Evolutionary conservation across 495 filamentous ascomycete species (phyloP).

Genomic region (Penicillium fimorum): DNA sequence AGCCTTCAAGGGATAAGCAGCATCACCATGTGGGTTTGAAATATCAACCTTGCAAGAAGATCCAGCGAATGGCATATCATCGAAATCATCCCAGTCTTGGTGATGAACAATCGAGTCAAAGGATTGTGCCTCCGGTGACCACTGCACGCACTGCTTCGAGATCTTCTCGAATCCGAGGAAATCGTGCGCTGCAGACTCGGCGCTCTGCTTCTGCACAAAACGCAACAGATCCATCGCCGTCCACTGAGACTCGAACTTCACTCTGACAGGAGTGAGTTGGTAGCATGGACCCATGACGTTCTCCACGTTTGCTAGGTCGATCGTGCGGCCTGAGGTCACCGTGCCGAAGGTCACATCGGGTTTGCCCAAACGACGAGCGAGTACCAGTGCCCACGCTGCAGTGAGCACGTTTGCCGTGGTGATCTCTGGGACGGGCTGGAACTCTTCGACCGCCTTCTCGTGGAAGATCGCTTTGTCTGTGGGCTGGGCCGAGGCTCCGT

Average conservation of each 20-base stretch:
- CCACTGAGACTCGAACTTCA: slow-evolving; percentile 34
- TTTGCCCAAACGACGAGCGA: slow-evolving; percentile 49
- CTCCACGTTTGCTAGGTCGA: slow-evolving; percentile 46
- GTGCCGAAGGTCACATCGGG: slow-evolving; percentile 60
- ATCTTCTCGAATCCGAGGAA: slow-evolving; percentile 36
- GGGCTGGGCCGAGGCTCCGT: slow-evolving; percentile 30
- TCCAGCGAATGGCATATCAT: slow-evolving; percentile 42
- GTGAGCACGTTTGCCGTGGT: slow-evolving; percentile 59
- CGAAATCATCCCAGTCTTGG: slow-evolving; percentile 40
- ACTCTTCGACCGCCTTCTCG: slow-evolving; percentile 41
- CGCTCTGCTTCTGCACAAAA: slow-evolving; percentile 33
- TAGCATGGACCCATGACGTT: slow-evolving; percentile 47
- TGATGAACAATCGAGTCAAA: slow-evolving; percentile 39
- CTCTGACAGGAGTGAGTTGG: slow-evolving; percentile 37
- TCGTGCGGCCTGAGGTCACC: slow-evolving; percentile 50
- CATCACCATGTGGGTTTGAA: slow-evolving; percentile 38
- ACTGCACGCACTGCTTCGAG: slow-evolving; percentile 24
- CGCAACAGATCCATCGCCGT: slow-evolving; percentile 35
- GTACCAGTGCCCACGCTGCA: slow-evolving; percentile 60
- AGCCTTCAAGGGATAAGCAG: slow-evolving; percentile 36
- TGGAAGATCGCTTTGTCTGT: slow-evolving; percentile 39
- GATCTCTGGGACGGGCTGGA: slow-evolving; percentile 42
- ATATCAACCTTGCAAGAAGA: slow-evolving; percentile 36
- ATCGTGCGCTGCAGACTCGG: slow-evolving; percentile 30
- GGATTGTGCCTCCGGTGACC: slow-evolving; percentile 16